Evolutionary conservation across 371 early-diverging fungal species (phyloP), one percentile per base, ranked within the genome.

Genomic region (Mortierella sp.): DNA sequence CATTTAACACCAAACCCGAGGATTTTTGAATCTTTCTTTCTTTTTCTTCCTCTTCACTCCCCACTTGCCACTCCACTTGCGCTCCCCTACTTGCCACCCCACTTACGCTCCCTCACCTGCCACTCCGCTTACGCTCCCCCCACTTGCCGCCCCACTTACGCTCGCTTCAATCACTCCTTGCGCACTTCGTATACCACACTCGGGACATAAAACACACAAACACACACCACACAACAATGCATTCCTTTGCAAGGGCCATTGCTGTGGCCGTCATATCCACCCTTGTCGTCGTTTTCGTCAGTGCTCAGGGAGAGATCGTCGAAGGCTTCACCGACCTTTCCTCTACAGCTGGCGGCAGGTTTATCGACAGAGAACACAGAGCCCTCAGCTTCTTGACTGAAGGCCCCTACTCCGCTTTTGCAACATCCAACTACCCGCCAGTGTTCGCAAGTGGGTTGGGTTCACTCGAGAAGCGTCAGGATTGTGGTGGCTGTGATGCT

Each of bases 291-390:
- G 54, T 54, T 21, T n/a, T 38, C 23, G 21, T 34, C 0, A 21
- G 38, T 34, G 21, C 28, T n/a, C 18, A 27, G 28, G 39, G 41
- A n/a, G 39, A 39, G 23, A 34, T 39, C 1, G 34, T 21, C 19
- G 41, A 39, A 5, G 41, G 38, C 38, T 54, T 21, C 18, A 24
- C 19, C 39, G 3, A 21, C 18, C 31, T 9, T 18, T 30, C 30
- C 6, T 8, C 10, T 2, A 19, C 4, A n/a, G 39, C 6, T 4
- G 61, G 45, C 6, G 31, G 18, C 24, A 47, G 1, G 14, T 64
- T 64, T 21, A 48, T 41, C 39, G 57, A 64, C 27, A 42, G 27
- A 10, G 63, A 55, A 2, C 56, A 64, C 51, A 56, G 41, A 1
- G 49, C 57, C 24, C 51, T 64, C 5, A 56, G 18, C 10, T 23